Conservation (phyloP, 2,329 filamentous ascomycete genomes). For the Neurospora crassa region DNA sequence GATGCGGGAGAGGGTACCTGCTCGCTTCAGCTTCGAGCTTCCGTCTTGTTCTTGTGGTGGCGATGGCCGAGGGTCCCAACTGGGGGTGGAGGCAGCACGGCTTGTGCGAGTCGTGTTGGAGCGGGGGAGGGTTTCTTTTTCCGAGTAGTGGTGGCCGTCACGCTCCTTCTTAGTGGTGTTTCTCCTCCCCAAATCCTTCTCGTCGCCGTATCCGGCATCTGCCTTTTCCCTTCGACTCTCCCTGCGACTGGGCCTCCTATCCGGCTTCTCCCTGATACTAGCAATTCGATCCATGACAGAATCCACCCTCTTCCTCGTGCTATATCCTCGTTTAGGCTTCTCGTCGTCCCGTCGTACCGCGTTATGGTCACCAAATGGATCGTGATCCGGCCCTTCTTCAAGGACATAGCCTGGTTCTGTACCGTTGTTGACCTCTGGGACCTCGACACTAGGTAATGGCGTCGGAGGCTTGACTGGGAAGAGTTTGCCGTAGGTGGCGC, state of each 20-base stretch:
- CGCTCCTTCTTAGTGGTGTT: background rate
- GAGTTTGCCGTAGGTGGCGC: slow-evolving; percentile 35
- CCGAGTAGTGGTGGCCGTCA: background rate
- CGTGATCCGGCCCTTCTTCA: background rate
- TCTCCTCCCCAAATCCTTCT: background rate
- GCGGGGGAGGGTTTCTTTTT: background rate
- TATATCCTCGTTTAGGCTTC: background rate
- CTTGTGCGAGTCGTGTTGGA: background rate
- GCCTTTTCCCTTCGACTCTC: background rate
- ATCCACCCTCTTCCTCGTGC: background rate
- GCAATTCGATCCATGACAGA: background rate
- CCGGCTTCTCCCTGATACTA: background rate
- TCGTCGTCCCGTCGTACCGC: background rate
- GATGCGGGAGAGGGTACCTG: slow-evolving; percentile 5
- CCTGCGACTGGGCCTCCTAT: background rate
- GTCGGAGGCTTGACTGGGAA: slow-evolving; percentile 2
- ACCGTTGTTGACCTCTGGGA: background rate
- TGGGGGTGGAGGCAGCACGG: background rate
- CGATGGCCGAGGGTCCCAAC: background rate
- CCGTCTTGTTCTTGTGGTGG: background rate
- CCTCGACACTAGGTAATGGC: background rate
- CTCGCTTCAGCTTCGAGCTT: background rate
- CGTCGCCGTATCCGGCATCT: background rate
- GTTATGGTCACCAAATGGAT: slow-evolving; percentile 1
- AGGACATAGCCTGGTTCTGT: slow-evolving; percentile 5